Percentiles rank a stretch among this genome's conserved stretches.
phyloP scores from a whole-genome alignment of 192 early-diverging fungal species.

The Coemansia reversa region DNA sequence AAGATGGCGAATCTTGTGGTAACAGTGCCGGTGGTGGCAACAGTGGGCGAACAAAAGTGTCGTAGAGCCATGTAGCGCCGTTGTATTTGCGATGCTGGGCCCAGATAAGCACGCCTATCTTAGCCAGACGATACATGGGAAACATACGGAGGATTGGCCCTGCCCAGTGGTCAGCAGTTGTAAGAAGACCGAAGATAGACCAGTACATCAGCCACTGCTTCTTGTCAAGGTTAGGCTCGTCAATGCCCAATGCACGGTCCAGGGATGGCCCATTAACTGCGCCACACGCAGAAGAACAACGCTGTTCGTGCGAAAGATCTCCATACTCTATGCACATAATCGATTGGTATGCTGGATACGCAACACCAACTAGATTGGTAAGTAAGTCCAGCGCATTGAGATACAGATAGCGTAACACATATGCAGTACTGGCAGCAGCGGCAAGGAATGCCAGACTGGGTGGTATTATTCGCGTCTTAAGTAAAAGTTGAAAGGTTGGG shows the following conservation, averaged over 20 bases:
- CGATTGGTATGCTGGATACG: conserved; percentile 53
- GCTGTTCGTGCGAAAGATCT: neutral
- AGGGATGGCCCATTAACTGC: neutral
- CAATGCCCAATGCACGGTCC: conserved; percentile 28
- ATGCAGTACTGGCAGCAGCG: conserved; percentile 41
- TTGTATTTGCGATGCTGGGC: conserved; percentile 52
- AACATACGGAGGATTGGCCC: conserved; percentile 46
- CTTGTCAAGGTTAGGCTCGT: conserved; percentile 37
- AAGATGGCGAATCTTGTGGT: neutral
- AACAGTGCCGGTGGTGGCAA: conserved; percentile 27
- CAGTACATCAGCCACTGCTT: conserved; percentile 56
- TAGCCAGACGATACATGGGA: conserved; percentile 48
- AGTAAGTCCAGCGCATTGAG: conserved; percentile 43
- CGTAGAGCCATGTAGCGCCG: conserved; percentile 50
- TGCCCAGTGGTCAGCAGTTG: conserved; percentile 52
- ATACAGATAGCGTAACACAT: conserved; percentile 42
- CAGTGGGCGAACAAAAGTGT: conserved; percentile 42
- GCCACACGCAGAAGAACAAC: neutral
- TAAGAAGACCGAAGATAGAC: conserved; percentile 48
- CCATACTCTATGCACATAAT: conserved; percentile 53
- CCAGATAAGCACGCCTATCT: conserved; percentile 47
- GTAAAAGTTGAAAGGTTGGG: conserved; percentile 39
- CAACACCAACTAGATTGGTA: conserved; percentile 47
- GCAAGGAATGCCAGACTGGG: conserved; percentile 40
- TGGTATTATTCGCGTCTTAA: conserved; percentile 34